Evolutionary conservation across 352 stramenopile species (phyloP).

Genomic region (Pythium folliculosum): DNA sequence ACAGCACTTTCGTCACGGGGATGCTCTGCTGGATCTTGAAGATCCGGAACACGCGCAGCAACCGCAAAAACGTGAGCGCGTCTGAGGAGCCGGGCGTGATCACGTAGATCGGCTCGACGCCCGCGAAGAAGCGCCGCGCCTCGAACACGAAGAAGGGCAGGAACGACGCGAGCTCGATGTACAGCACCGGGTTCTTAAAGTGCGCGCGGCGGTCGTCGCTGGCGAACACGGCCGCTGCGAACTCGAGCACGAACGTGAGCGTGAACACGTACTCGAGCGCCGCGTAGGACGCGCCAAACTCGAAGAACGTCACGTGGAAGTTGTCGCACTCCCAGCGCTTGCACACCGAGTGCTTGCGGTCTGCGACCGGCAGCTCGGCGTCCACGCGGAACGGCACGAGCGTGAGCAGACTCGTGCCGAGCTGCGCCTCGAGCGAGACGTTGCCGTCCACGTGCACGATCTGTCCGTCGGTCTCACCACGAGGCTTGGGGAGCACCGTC

Average conservation of each 20-base stretch:
- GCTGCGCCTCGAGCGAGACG: constrained; percentile 27
- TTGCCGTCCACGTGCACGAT: constrained; percentile 27
- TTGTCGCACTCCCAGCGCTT: constrained; percentile 82
- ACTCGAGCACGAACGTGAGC: constrained; percentile 63
- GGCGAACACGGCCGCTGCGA: constrained; percentile 40
- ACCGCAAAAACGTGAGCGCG: constrained; percentile 55
- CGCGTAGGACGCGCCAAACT: constrained; percentile 57
- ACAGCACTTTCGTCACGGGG: constrained; percentile 73
- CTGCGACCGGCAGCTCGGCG: constrained; percentile 35
- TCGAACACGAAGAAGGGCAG: constrained; percentile 71
- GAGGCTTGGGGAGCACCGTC: constrained; percentile 22
- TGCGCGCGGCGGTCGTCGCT: constrained; percentile 43
- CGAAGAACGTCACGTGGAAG: constrained; percentile 67
- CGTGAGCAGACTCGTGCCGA: constrained; percentile 7
- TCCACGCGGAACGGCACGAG: constrained; percentile 56
- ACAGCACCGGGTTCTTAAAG: constrained; percentile 70
- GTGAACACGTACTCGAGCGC: constrained; percentile 72
- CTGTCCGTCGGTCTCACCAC: constrained; percentile 3
- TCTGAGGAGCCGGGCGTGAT: constrained; percentile 67
- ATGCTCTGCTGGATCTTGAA: constrained; percentile 85
- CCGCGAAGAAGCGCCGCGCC: constrained; percentile 36
- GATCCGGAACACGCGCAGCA: constrained; percentile 65
- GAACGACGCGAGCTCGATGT: constrained; percentile 69
- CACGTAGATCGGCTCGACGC: constrained; percentile 54
- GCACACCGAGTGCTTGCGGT: constrained; percentile 56